Evolutionary conservation across 768 basidiomycete genomes (phyloP).

Genomic region (Pholiota microspora): DNA sequence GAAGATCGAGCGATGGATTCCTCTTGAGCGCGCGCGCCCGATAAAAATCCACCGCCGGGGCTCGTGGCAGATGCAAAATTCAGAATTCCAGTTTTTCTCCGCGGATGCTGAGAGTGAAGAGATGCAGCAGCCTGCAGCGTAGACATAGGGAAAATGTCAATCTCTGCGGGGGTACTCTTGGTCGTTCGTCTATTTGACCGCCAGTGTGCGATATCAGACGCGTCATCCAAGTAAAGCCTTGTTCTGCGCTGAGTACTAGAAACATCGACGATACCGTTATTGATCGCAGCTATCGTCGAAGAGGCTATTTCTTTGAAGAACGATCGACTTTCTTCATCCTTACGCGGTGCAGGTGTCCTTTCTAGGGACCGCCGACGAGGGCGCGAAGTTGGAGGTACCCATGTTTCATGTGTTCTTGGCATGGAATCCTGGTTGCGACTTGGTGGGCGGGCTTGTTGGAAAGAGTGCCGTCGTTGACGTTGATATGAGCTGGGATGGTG

Average conservation of each 20-base stretch:
- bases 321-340: slow-evolving; percentile 4
- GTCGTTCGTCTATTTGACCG: slow-evolving; percentile 3
- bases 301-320: slow-evolving; percentile 16
- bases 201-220: slow-evolving; percentile 40
- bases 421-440: background rate
- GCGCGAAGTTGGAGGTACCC: background rate
- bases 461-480: background rate
- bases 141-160: slow-evolving; percentile 53
- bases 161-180: slow-evolving; percentile 19
- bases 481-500: background rate
- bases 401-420: no score
- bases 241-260: slow-evolving; percentile 39
- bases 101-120: slow-evolving; percentile 21
- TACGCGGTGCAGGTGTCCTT: background rate
- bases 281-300: slow-evolving; percentile 18
- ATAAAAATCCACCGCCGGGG: slow-evolving; percentile 68
- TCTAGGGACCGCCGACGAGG: background rate
- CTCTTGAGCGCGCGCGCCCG: slow-evolving; percentile 58
- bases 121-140: slow-evolving; percentile 56
- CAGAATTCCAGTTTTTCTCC: slow-evolving; percentile 51
- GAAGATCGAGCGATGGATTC: slow-evolving; percentile 73
- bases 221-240: slow-evolving; percentile 50
- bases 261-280: slow-evolving; percentile 17
- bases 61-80: slow-evolving; percentile 71
- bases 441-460: background rate